These are phyloP conservation scores for Neurospora discreta DNA, from an alignment of 495 filamentous ascomycete species.

Conservation along the genomic window DNA sequence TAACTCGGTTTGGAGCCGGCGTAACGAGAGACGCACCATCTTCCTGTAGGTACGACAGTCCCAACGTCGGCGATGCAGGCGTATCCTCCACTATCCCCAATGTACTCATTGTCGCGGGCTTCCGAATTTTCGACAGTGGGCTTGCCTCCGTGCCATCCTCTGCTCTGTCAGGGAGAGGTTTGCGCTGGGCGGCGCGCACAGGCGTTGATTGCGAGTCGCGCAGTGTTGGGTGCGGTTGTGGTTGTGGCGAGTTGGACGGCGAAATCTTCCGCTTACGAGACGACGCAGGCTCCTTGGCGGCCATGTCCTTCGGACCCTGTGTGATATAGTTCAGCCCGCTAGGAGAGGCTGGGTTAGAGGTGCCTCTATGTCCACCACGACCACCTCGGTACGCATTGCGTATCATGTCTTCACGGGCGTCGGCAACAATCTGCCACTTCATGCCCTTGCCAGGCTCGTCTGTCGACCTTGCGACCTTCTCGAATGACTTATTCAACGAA, in stretches of 20 bases:
- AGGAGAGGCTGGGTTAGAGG: constrained; percentile 47
- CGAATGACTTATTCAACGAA: constrained; percentile 84
- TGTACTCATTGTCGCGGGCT: constrained; percentile 26
- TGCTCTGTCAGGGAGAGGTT: constrained; percentile 29
- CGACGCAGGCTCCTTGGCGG: constrained; percentile 28
- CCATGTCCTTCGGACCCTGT: constrained; percentile 36
- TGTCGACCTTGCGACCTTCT: constrained; percentile 79
- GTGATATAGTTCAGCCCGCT: constrained; percentile 39
- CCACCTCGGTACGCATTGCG: constrained; percentile 35
- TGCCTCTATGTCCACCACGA: constrained; percentile 47
- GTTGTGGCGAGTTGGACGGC: constrained; percentile 37
- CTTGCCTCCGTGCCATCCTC: constrained; percentile 29
- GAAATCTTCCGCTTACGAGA: constrained; percentile 42
- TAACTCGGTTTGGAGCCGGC: constrained; percentile 71
- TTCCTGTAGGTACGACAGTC: constrained; percentile 48
- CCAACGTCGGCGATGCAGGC: constrained; percentile 57
- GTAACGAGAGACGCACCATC: constrained; percentile 57
- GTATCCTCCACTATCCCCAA: constrained; percentile 50
- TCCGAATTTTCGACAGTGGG: constrained; percentile 40
- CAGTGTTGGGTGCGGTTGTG: constrained; percentile 33
- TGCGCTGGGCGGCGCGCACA: constrained; percentile 43
- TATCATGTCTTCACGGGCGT: constrained; percentile 62
- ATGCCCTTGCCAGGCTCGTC: constrained; percentile 97
- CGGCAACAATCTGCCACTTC: constrained; percentile 89
- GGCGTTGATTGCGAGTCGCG: constrained; percentile 42